A percentile compares a stretch with the other conserved stretches of the same genome.
Conservation (phyloP, 2,329 filamentous ascomycete species). For the Colletotrichum euphorbiae region DNA sequence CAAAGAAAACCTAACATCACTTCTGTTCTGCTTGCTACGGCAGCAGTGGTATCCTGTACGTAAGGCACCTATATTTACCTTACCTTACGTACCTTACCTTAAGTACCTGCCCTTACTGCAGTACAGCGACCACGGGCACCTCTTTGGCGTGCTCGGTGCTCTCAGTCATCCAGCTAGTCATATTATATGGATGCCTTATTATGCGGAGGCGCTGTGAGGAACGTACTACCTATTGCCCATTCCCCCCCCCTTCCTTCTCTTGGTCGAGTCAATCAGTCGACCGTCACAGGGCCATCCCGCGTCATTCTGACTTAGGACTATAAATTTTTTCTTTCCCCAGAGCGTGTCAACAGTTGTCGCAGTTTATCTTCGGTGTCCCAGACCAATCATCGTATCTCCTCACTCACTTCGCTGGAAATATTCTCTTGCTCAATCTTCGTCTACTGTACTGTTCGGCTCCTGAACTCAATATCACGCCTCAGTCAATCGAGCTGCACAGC, state of each 20-base stretch:
- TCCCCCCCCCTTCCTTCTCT: slow-evolving; percentile 19
- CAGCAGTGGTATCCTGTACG: no score
- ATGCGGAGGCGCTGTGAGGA: not conserved
- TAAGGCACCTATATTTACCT: no score
- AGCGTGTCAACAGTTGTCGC: not conserved
- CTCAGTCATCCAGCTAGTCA: not conserved
- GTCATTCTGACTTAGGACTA: slow-evolving; percentile 24
- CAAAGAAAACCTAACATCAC: not conserved
- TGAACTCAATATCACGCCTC: not conserved
- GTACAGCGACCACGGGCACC: not conserved
- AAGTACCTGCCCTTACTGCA: no score
- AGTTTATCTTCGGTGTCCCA: not conserved
- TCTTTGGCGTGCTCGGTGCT: not conserved
- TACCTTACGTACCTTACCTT: no score
- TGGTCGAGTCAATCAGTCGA: slow-evolving; percentile 10
- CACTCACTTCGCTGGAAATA: not conserved
- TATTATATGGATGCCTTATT: not conserved
- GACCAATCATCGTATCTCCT: not conserved
- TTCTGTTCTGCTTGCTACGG: not conserved
- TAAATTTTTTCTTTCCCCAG: slow-evolving; percentile 26
- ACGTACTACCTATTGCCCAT: not conserved
- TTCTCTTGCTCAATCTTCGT: not conserved
- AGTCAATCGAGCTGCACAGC: not conserved
- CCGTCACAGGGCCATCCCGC: slow-evolving; percentile 19
- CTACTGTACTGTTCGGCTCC: not conserved